Percentiles rank a stretch among this genome's conserved stretches.
Evolutionary conservation across 2,329 filamentous ascomycete genomes (phyloP).

Genomic region (Sporothrix pseudoabietina): DNA sequence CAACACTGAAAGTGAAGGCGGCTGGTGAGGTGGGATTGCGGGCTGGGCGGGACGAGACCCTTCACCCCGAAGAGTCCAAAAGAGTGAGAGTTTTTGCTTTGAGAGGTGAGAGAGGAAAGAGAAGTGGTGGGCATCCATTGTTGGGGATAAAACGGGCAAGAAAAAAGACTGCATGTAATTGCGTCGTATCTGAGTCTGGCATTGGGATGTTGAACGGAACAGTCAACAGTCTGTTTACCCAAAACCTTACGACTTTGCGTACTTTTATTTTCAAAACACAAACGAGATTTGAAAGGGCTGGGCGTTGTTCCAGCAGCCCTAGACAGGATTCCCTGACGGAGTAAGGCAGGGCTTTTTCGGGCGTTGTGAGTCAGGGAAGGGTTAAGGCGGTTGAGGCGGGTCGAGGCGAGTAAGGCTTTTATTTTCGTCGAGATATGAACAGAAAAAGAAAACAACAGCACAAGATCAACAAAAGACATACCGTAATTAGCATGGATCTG

Average conservation of each 20-base stretch:
- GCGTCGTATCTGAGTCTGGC: not conserved
- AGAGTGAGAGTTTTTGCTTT: not conserved
- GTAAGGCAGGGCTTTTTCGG: not conserved
- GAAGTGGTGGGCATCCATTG: not conserved
- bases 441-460: not conserved
- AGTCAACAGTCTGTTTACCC: not conserved
- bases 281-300: not conserved
- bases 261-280: conserved; percentile 4
- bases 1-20: not conserved
- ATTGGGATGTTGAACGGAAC: not conserved
- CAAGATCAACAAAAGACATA: not conserved
- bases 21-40: conserved; percentile 13
- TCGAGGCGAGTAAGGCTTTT: not conserved
- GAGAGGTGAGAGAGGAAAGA: too few species aligned
- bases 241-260: not conserved
- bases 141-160: not conserved
- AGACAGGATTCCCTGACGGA: not conserved
- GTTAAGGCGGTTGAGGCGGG: not conserved
- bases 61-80: not conserved
- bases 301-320: not conserved
- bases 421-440: not conserved
- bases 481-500: not conserved
- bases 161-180: not conserved
- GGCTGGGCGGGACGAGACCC: not conserved
- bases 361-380: not conserved